phyloP scores from a whole-genome alignment of 768 basidiomycete species.

The Mycena latifolia region DNA sequence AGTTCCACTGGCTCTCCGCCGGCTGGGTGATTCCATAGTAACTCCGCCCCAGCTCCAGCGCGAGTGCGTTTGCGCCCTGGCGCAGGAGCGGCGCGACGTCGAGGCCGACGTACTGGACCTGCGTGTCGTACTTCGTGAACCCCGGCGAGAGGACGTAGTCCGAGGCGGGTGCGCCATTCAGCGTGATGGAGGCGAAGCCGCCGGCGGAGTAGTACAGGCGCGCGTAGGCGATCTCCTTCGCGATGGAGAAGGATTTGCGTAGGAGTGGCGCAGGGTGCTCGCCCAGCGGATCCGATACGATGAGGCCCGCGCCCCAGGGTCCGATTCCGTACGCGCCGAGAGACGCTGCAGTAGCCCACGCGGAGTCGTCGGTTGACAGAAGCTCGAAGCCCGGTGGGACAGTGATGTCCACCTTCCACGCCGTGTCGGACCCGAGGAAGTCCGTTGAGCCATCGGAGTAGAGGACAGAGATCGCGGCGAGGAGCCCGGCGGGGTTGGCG shows the following conservation, averaged over 20 bases:
- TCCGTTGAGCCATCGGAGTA: conserved; percentile 40
- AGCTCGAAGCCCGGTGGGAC: conserved; percentile 30
- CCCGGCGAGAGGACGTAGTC: conserved; percentile 43
- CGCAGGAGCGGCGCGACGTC: conserved; percentile 38
- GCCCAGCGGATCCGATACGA: conserved; percentile 39
- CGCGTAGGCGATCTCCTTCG: conserved; percentile 39
- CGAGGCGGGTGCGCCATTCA: conserved; percentile 43
- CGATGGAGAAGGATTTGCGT: conserved; percentile 40
- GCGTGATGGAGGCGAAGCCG: conserved; percentile 42
- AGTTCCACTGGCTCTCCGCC: conserved; percentile 41
- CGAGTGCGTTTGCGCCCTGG: conserved; percentile 39
- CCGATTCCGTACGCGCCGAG: conserved; percentile 37
- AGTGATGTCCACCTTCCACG: neutral
- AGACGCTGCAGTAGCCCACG: conserved; percentile 38
- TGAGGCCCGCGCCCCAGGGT: conserved; percentile 40
- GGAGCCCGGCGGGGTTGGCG: conserved; percentile 38
- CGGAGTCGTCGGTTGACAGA: conserved; percentile 38
- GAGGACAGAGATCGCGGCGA: conserved; percentile 37
- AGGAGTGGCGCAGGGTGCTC: conserved; percentile 47
- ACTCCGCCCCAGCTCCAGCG: conserved; percentile 42
- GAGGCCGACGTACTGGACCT: conserved; percentile 41
- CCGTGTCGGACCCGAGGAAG: conserved; percentile 16
- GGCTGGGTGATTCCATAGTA: conserved; percentile 43
- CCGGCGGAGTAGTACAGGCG: conserved; percentile 44
- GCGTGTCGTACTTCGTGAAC: conserved; percentile 44